Evolutionary conservation across 345 rosid genomes (phyloP).

Genomic region (Zanthoxylum bungeanum): DNA sequence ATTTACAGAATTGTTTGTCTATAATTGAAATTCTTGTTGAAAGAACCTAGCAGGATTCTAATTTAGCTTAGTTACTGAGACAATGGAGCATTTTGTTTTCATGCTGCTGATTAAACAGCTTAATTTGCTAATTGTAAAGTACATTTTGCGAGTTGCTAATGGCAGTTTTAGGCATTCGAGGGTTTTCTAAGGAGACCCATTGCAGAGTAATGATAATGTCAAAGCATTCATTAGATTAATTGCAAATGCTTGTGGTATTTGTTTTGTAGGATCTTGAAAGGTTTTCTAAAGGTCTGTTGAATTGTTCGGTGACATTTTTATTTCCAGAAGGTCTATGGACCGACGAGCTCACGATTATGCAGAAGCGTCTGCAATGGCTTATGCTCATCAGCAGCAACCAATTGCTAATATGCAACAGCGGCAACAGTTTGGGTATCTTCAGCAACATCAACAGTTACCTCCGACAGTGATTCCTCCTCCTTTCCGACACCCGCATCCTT

Average conservation of each 20-base stretch:
- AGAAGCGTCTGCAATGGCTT: slow-evolving; percentile 71
- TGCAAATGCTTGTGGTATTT: background rate
- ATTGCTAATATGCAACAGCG: too few relatives aligned
- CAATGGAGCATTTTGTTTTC: background rate
- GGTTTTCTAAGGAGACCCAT: background rate
- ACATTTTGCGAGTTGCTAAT: background rate
- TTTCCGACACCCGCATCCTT: slow-evolving; percentile 71
- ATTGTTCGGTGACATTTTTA: background rate
- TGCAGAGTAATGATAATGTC: background rate
- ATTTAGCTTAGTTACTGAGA: background rate
- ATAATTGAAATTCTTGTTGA: too few relatives aligned
- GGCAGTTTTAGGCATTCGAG: background rate
- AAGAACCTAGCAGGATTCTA: background rate
- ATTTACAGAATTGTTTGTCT: background rate
- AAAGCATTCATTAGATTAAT: background rate
- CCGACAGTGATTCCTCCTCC: slow-evolving; percentile 48
- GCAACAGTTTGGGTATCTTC: slow-evolving; percentile 74
- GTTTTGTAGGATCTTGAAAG: background rate
- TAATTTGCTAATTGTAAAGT: background rate
- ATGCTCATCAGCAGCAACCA: slow-evolving; percentile 75
- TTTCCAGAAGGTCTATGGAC: slow-evolving; percentile 3
- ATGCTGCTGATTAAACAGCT: background rate
- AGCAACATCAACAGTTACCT: slow-evolving; percentile 78
- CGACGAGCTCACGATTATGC: slow-evolving; percentile 38
- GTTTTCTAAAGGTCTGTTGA: background rate